Conservation (phyloP, 1,139 yeast genomes). For the Geotrichum fermentans region DNA sequence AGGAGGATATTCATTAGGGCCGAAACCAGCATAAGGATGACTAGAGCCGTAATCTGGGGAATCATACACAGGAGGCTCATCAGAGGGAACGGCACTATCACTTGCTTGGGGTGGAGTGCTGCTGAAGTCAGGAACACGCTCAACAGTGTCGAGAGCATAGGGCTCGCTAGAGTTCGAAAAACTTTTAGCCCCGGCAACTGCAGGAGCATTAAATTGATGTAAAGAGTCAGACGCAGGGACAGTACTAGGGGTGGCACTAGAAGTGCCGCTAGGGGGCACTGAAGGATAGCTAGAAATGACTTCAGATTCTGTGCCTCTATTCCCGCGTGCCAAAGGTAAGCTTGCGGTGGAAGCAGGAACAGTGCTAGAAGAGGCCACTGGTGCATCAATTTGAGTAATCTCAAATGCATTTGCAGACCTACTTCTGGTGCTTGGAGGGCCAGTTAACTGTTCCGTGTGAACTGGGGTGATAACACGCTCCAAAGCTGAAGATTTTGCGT, state of each 20-base stretch:
- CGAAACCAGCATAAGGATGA: background rate
- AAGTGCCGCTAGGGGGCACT: too few relatives aligned
- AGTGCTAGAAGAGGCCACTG: background rate
- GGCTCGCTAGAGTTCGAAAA: too few relatives aligned
- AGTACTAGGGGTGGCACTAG: background rate
- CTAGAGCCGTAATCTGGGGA: background rate
- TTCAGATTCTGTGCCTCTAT: background rate
- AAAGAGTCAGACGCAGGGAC: background rate
- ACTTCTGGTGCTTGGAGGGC: background rate
- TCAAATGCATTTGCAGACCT: background rate
- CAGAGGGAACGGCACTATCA: background rate
- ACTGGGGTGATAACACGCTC: background rate
- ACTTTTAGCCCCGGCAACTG: background rate
- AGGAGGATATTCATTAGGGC: background rate
- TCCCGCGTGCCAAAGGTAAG: background rate
- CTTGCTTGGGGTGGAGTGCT: background rate
- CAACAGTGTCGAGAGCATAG: too few relatives aligned
- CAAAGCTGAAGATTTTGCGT: too few relatives aligned
- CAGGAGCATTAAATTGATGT: background rate
- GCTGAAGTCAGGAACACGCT: background rate
- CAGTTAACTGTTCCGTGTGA: background rate
- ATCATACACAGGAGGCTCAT: background rate
- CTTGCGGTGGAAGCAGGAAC: background rate
- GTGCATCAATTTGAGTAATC: background rate
- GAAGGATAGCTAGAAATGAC: too few relatives aligned